Conservation (phyloP, 1,139 yeast genomes). For the Sugiyamaella xylanicola region DNA sequence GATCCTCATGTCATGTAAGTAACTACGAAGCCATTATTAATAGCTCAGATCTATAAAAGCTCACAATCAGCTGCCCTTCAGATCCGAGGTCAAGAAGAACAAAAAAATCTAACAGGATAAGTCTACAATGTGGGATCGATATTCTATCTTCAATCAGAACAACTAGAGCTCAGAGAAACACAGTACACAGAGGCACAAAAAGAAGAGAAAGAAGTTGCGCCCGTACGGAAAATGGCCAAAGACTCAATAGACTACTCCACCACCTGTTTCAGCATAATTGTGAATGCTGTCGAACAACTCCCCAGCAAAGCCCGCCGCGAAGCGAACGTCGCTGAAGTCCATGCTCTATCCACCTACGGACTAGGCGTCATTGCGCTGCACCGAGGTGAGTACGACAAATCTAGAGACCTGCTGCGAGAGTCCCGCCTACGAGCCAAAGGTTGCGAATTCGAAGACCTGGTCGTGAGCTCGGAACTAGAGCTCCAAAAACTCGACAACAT, state of each 20-base stretch:
- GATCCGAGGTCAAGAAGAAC: neutral
- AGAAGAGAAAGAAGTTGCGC: slow-evolving; percentile 30
- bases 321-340: slow-evolving; percentile 57
- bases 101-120: slow-evolving; percentile 6
- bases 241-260: slow-evolving; percentile 32
- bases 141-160: slow-evolving; percentile 69
- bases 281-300: slow-evolving; percentile 55
- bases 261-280: slow-evolving; percentile 43
- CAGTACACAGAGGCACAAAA: slow-evolving; percentile 33
- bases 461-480: slow-evolving; percentile 67
- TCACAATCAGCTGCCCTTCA: no score
- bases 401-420: slow-evolving; percentile 65
- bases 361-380: slow-evolving; percentile 78
- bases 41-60: no score
- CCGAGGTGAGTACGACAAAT: slow-evolving; percentile 54
- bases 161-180: slow-evolving; percentile 55
- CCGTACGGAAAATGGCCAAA: slow-evolving; percentile 24
- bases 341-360: slow-evolving; percentile 82
- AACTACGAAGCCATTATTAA: neutral
- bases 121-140: slow-evolving; percentile 75
- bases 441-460: slow-evolving; percentile 64
- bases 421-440: slow-evolving; percentile 72
- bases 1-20: slow-evolving; percentile 51
- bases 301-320: slow-evolving; percentile 51
- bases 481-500: slow-evolving; percentile 51